Evolutionary conservation across 2,329 filamentous ascomycete genomes (phyloP).

Genomic region (Whalleya microplaca): DNA sequence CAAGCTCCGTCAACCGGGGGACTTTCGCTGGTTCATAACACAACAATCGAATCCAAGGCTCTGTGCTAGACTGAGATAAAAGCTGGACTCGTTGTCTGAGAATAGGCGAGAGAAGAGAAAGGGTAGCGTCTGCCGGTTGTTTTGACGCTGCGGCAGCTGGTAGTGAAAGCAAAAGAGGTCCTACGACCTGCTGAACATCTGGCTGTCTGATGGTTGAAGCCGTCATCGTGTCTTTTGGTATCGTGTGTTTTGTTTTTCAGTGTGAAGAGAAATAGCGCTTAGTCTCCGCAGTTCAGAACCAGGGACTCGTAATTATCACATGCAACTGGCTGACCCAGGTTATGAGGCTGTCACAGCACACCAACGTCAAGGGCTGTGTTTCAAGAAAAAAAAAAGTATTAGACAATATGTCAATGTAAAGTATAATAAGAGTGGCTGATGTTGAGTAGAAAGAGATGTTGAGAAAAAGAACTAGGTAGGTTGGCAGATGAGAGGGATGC

Average conservation of each 20-base stretch:
- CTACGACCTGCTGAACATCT: constrained; percentile 52
- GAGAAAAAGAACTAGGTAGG: background rate
- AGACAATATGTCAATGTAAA: background rate
- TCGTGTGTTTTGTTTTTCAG: constrained; percentile 24
- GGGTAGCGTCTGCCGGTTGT: constrained; percentile 57
- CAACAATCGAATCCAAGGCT: constrained; percentile 74
- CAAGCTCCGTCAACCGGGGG: constrained; percentile 62
- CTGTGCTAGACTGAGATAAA: constrained; percentile 59
- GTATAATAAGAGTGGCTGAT: background rate
- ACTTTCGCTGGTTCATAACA: constrained; percentile 66
- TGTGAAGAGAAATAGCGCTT: constrained; percentile 15
- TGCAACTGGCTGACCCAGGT: constrained; percentile 20
- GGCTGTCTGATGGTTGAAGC: constrained; percentile 45
- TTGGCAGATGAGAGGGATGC: background rate
- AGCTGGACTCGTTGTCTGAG: constrained; percentile 68
- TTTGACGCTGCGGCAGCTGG: constrained; percentile 62
- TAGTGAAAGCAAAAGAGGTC: constrained; percentile 62
- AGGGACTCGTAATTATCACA: constrained; percentile 20
- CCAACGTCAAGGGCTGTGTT: background rate
- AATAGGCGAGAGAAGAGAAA: constrained; percentile 67
- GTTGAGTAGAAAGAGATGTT: background rate
- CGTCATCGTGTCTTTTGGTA: constrained; percentile 32
- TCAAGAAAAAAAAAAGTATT: background rate
- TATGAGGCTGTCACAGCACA: background rate
- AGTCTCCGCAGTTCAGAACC: constrained; percentile 16